Conservation (phyloP, 495 filamentous ascomycete species). For the Tuber microsphaerosporum region DNA sequence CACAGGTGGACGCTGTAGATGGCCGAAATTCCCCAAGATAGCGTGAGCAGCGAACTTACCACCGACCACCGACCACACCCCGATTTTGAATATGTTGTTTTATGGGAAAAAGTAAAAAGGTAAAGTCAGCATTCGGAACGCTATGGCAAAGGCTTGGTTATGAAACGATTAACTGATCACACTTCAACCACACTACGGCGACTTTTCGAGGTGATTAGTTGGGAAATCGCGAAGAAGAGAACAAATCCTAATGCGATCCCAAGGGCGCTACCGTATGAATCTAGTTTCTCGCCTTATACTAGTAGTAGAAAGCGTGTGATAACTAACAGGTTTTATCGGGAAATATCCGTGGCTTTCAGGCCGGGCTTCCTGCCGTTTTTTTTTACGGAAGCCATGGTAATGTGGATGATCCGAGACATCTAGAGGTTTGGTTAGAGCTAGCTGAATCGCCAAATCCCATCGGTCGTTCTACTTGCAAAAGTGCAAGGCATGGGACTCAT, state of each 20-base stretch:
- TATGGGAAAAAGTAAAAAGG: not conserved
- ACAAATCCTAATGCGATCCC: not conserved
- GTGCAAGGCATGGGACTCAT: not conserved
- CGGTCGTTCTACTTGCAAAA: not conserved
- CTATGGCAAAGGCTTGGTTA: not conserved
- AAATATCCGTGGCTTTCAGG: not conserved
- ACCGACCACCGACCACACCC: too few species aligned
- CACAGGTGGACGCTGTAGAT: not conserved
- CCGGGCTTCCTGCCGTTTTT: not conserved
- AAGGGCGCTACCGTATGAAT: not conserved
- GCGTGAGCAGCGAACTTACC: not conserved
- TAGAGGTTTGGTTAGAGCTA: not conserved
- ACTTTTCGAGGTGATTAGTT: not conserved
- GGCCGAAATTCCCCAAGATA: not conserved
- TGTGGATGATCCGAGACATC: not conserved
- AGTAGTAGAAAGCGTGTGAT: not conserved
- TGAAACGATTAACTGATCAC: not conserved
- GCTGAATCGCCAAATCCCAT: not conserved
- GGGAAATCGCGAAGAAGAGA: not conserved
- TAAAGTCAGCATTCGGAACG: not conserved
- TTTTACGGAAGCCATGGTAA: not conserved
- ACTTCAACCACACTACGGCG: not conserved
- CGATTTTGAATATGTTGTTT: not conserved
- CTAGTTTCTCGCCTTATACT: not conserved
- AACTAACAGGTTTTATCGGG: not conserved